Evolutionary conservation across 805 yeast species (phyloP).

Genomic region (Osmozyma mogii): DNA sequence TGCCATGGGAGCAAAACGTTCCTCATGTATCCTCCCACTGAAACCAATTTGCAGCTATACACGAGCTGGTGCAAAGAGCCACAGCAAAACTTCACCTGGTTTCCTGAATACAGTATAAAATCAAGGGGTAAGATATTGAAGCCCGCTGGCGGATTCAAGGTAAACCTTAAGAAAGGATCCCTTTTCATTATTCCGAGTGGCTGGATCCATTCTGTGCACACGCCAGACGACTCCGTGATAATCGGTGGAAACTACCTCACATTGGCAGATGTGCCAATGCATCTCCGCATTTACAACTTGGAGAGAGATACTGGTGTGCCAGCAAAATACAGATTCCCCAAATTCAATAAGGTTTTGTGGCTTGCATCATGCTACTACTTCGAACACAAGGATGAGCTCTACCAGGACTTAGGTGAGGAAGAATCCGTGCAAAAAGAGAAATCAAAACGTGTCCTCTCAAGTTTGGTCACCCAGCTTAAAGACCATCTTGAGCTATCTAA

Average conservation of each 20-base stretch:
- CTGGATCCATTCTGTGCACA: slow-evolving; percentile 87
- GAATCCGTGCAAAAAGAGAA: not conserved
- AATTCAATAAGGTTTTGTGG: slow-evolving; percentile 66
- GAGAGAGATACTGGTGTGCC: slow-evolving; percentile 70
- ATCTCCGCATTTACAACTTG: slow-evolving; percentile 50
- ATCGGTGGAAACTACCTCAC: slow-evolving; percentile 87
- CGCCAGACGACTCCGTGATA: slow-evolving; percentile 73
- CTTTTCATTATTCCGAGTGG: slow-evolving; percentile 81
- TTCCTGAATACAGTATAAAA: slow-evolving; percentile 42
- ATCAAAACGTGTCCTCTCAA: too few relatives aligned
- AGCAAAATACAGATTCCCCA: slow-evolving; percentile 68
- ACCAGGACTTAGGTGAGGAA: not conserved
- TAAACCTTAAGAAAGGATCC: slow-evolving; percentile 55
- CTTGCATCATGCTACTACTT: slow-evolving; percentile 41
- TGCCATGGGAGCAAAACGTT: slow-evolving; percentile 70
- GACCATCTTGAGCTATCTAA: slow-evolving; percentile 27
- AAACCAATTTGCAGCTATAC: slow-evolving; percentile 51
- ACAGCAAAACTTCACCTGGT: slow-evolving; percentile 56
- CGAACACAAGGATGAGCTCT: not conserved
- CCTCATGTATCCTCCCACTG: slow-evolving; percentile 72
- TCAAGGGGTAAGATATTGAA: slow-evolving; percentile 21
- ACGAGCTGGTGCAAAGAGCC: slow-evolving; percentile 64
- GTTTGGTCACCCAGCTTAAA: slow-evolving; percentile 20
- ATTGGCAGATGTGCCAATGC: slow-evolving; percentile 51
- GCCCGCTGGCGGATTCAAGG: slow-evolving; percentile 42